Evolutionary conservation across 345 rosid genomes (phyloP), one percentile per base, ranked within the genome.

Genomic region (Bretschneidera sinensis): DNA sequence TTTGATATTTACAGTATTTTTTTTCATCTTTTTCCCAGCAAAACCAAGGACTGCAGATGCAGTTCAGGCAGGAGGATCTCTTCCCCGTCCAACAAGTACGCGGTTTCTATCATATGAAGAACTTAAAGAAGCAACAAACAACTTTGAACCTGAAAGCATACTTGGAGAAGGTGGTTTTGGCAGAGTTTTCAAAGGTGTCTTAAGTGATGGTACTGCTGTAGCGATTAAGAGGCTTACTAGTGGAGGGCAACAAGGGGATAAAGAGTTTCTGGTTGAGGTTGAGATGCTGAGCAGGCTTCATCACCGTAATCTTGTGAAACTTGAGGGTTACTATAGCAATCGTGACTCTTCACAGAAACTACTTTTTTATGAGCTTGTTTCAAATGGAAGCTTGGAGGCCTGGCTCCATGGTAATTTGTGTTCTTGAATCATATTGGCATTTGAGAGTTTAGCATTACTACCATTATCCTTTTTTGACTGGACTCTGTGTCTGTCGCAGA

Each of bases 131-230:
- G 99, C 99, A 25, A 90, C 99, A 57, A 85, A 88, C 78, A 88
- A 90, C 84, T 94, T 94, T 60, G 87, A 86, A 70, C 62, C 82
- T 62, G 68, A 87, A 47, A 94, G 96, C 80, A 73, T 90, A 66
- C 86, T 94, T 48, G 99, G 99, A 60, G 97, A 94, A 81, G 99
- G 99, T 31, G 99, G 99, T 28, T 94, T 94, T 77, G 99, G 97
- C 59, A 82, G 76, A 77, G 99, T 94, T 80, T 94, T 88, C 81
- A 86, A 86, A 77, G 99, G 99, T 65, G 87, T 94, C 66, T 72
- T 94, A 64, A 89, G 84, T 74, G 99, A 94, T 83, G 99, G 99
- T 20, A 94, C 99, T 53, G 89, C 97, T 64, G 99, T 94, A 21
- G 99, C 97, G 15, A 94, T 94, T 75, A 94, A 94, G 83, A 86